These are phyloP conservation scores for Gossypium davidsonii DNA, from an alignment of 441 rosid genomes.

Conservation along the genomic window DNA sequence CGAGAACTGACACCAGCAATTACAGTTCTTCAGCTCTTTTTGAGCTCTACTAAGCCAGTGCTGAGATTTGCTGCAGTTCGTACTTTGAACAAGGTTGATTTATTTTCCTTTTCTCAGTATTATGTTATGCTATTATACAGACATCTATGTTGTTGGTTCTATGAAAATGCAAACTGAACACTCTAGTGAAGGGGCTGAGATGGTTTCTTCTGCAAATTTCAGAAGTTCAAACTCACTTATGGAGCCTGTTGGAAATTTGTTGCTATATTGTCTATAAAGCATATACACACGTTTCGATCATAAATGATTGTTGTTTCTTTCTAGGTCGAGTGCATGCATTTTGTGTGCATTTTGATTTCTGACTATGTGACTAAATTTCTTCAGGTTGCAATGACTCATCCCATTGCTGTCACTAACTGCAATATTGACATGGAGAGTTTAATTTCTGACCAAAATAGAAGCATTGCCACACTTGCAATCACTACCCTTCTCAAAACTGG, in stretches of 20 bases:
- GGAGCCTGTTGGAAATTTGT: background rate
- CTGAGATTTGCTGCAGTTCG: constrained; percentile 97
- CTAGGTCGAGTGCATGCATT: background rate
- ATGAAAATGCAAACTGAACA: background rate
- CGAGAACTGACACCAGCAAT: constrained; percentile 96
- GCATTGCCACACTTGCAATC: constrained; percentile 94
- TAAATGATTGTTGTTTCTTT: background rate
- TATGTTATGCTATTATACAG: background rate
- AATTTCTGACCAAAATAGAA: constrained; percentile 95
- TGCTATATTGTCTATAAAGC: background rate
- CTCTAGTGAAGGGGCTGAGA: background rate
- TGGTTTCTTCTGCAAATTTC: background rate
- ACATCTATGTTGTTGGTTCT: background rate
- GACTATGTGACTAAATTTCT: constrained; percentile 11
- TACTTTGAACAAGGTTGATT: constrained; percentile 81
- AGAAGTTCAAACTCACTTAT: background rate
- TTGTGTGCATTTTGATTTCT: constrained; percentile 18
- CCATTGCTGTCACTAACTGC: constrained; percentile 95
- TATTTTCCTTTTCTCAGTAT: background rate
- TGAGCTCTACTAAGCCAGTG: constrained; percentile 92
- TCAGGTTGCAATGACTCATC: constrained; percentile 77
- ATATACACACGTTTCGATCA: background rate
- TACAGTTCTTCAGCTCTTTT: constrained; percentile 79
- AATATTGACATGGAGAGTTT: constrained; percentile 98
- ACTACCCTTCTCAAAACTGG: constrained; percentile 94